These are phyloP conservation scores for Polyrhizophydium stewartii DNA, from an alignment of 371 early-diverging fungal species.

Conservation along the genomic window DNA sequence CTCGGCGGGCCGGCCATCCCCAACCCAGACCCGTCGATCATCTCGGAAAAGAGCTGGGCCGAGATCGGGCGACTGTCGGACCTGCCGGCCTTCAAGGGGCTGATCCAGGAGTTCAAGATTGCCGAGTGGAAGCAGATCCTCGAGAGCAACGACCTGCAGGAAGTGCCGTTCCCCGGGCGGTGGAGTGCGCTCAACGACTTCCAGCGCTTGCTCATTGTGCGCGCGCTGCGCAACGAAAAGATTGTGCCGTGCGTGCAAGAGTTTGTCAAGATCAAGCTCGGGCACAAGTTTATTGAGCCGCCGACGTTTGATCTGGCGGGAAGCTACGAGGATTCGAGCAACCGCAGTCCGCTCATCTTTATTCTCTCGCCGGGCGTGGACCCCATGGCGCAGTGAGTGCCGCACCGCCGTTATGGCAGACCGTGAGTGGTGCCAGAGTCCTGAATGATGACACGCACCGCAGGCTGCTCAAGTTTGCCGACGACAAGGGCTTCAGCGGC, in stretches of 20 bases:
- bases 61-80: constrained; percentile 42
- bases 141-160: constrained; percentile 33
- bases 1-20: constrained; percentile 26
- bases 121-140: constrained; percentile 41
- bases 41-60: constrained; percentile 49
- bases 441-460: not conserved
- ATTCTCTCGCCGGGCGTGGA: constrained; percentile 58
- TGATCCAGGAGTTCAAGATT: constrained; percentile 37
- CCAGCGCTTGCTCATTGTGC: constrained; percentile 39
- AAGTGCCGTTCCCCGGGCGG: constrained; percentile 32
- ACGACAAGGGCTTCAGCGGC: constrained; percentile 49
- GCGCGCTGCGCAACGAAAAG: constrained; percentile 44
- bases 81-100: constrained; percentile 38
- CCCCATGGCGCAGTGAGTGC: constrained; percentile 54
- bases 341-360: constrained; percentile 49
- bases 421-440: not conserved
- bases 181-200: constrained; percentile 40
- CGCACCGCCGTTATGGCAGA: not conserved
- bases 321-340: constrained; percentile 50
- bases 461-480: constrained; percentile 55
- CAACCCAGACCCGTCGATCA: constrained; percentile 42
- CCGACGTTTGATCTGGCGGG: constrained; percentile 55
- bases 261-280: constrained; percentile 52
- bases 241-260: constrained; percentile 48
- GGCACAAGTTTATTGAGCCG: constrained; percentile 59